These are phyloP conservation scores for Phylloporus gajari DNA, from an alignment of 1,284 basidiomycete genomes.

Conservation along the genomic window DNA sequence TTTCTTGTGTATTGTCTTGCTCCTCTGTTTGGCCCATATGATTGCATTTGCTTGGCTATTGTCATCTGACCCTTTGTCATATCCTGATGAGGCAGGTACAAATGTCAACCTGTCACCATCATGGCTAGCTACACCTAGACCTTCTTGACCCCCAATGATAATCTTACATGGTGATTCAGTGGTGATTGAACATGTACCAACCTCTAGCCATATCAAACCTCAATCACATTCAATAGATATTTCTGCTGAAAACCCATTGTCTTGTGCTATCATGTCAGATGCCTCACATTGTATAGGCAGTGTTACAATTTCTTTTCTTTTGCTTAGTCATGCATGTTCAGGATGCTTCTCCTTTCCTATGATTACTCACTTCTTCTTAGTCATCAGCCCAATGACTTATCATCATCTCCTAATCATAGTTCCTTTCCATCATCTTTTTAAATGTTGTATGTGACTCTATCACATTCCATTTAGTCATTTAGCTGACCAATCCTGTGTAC, in stretches of 20 bases:
- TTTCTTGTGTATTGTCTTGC: background rate
- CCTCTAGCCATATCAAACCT: conserved; percentile 26
- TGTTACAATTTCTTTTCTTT: too few relatives aligned
- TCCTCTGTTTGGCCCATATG: conserved; percentile 1
- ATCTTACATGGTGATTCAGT: conserved; percentile 34
- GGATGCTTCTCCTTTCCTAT: too few relatives aligned
- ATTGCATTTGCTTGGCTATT: background rate
- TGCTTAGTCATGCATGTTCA: too few relatives aligned
- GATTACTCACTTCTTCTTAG: too few relatives aligned
- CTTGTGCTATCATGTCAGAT: background rate
- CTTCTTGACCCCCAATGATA: conserved; percentile 22
- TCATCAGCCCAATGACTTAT: too few relatives aligned
- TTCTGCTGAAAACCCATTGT: background rate
- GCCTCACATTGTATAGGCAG: conserved; percentile 20
- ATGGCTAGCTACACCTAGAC: conserved; percentile 31
- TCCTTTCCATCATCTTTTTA: too few relatives aligned
- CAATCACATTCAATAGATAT: conserved; percentile 15
- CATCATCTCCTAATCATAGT: too few relatives aligned
- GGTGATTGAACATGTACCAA: conserved; percentile 14
- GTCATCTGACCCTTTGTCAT: background rate
- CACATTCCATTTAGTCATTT: too few relatives aligned
- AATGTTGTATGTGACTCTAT: too few relatives aligned
- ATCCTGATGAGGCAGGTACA: conserved; percentile 25
- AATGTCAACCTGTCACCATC: conserved; percentile 20
- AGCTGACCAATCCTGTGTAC: too few relatives aligned